These are phyloP conservation scores for Carex kokanica DNA, from an alignment of 176 grass and related monocot genomes.

Conservation along the genomic window DNA sequence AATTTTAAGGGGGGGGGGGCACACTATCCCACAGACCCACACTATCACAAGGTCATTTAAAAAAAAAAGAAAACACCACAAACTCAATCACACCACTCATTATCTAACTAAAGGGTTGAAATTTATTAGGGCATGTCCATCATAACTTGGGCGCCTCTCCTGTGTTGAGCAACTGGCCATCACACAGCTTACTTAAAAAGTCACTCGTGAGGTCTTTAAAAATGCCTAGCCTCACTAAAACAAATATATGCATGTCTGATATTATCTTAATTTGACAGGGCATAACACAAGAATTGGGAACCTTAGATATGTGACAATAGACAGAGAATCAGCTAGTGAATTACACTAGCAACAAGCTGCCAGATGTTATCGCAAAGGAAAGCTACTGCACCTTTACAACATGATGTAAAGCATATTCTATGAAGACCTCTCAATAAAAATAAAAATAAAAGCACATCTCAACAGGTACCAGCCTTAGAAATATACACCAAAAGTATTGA, in stretches of 20 bases:
- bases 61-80: no score
- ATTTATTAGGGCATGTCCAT: neutral
- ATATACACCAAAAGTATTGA: slow-evolving; percentile 3
- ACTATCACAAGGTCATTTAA: no score
- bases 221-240: neutral
- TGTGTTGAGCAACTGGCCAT: neutral
- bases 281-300: neutral
- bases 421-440: neutral
- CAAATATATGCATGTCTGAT: neutral
- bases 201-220: no score
- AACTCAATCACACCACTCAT: no score
- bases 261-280: neutral
- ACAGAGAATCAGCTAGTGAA: neutral
- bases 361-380: neutral
- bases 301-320: neutral
- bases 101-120: neutral
- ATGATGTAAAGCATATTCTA: neutral
- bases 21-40: no score
- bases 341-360: neutral
- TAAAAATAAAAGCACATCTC: neutral
- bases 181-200: no score
- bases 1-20: no score
- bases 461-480: slow-evolving; percentile 6
- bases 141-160: neutral
- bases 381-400: neutral